Percentiles rank a stretch among this genome's conserved stretches.
phyloP scores from a whole-genome alignment of 1,284 basidiomycete genomes.

The Psilocybe mexicana region DNA sequence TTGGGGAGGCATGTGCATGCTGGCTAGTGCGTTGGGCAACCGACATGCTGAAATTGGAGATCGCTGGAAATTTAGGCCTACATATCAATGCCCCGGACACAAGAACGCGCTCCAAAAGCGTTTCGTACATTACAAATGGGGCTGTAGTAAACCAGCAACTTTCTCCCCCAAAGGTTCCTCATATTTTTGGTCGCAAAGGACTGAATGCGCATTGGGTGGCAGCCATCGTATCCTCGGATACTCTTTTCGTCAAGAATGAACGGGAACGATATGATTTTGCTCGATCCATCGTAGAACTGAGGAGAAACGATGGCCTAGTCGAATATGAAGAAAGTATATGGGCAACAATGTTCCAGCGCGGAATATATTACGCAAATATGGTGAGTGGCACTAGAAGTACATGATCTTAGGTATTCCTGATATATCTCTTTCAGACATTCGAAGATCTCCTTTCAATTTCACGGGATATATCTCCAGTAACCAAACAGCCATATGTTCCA shows the following conservation, averaged over 20 bases:
- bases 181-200: constrained; percentile 71
- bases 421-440: constrained; percentile 49
- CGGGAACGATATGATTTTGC: constrained; percentile 82
- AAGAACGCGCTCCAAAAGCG: constrained; percentile 28
- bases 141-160: neutral
- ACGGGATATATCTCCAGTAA: constrained; percentile 70
- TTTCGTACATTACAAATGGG: constrained; percentile 15
- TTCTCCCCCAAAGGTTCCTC: constrained; percentile 1
- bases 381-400: constrained; percentile 41
- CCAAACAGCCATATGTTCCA: constrained; percentile 69
- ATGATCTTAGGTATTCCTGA: constrained; percentile 12
- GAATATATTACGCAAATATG: constrained; percentile 91
- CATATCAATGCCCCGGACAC: constrained; percentile 10
- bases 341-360: constrained; percentile 71
- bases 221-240: constrained; percentile 77
- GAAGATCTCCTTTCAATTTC: constrained; percentile 78
- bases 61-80: constrained; percentile 31
- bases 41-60: constrained; percentile 76
- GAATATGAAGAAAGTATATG: constrained; percentile 66
- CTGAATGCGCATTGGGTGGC: constrained; percentile 73
- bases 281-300: constrained; percentile 72
- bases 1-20: constrained; percentile 86
- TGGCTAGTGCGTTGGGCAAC: constrained; percentile 88
- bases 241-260: constrained; percentile 80
- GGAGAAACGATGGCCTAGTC: constrained; percentile 48